Conservation (phyloP, 2,329 filamentous ascomycete genomes). For the Penicillium griseofulvum region DNA sequence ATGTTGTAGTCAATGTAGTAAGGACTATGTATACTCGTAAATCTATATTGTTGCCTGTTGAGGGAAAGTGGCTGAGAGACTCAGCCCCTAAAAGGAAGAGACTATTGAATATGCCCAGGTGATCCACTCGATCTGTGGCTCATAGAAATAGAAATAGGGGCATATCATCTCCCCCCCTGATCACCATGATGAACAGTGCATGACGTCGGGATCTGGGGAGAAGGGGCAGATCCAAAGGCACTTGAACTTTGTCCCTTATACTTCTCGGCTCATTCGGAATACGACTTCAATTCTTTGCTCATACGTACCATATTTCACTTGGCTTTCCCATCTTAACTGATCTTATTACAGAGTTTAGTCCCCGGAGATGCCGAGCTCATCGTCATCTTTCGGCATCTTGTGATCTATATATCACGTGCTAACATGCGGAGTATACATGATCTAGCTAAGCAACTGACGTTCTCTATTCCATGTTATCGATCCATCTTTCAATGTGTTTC, state of each 20-base stretch:
- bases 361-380: no score
- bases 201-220: slow-evolving; percentile 17
- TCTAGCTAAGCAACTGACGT: no score
- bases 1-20: no score
- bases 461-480: no score
- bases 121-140: slow-evolving; percentile 22
- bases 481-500: no score
- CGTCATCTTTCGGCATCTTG: no score
- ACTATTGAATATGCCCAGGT: neutral
- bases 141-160: neutral
- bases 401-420: no score
- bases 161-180: slow-evolving; percentile 8
- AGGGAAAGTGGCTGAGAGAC: slow-evolving; percentile 3
- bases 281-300: neutral
- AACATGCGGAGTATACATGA: no score
- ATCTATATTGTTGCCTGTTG: slow-evolving; percentile 19
- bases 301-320: neutral
- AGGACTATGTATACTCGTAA: no score
- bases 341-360: no score
- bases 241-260: neutral
- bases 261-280: neutral
- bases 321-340: no score
- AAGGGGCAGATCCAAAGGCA: neutral
- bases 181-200: slow-evolving; percentile 15
- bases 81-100: neutral